Evolutionary conservation across 495 filamentous ascomycete genomes (phyloP).

Genomic region (Aspergillus avenaceus): DNA sequence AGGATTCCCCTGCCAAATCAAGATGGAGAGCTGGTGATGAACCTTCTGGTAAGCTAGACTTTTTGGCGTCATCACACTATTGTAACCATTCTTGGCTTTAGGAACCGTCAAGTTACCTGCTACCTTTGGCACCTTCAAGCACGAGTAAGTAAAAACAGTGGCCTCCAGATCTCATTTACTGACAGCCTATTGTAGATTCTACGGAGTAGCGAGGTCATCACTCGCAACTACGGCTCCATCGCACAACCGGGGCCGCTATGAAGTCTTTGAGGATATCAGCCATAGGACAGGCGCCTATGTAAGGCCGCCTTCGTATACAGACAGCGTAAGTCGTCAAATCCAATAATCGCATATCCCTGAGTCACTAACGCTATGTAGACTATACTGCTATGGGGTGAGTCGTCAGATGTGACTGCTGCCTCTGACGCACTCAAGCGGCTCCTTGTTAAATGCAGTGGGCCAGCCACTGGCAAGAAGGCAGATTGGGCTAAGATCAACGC

Average conservation of each 20-base stretch:
- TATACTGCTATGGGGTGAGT: slow-evolving; percentile 22
- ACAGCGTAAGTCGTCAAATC: slow-evolving; percentile 8
- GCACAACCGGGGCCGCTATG: slow-evolving; percentile 5
- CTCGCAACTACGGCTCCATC: not conserved
- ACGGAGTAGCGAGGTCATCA: slow-evolving; percentile 9
- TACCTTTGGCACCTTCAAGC: slow-evolving; percentile 17
- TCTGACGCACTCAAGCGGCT: slow-evolving; percentile 18
- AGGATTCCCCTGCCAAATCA: slow-evolving; percentile 20
- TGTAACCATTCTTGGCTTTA: not conserved
- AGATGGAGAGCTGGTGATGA: slow-evolving; percentile 17
- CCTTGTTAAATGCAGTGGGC: slow-evolving; percentile 17
- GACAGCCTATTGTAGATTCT: too few species aligned
- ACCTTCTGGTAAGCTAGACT: slow-evolving; percentile 12
- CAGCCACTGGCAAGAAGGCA: slow-evolving; percentile 9
- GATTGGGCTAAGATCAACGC: slow-evolving; percentile 18
- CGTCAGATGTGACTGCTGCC: slow-evolving; percentile 19
- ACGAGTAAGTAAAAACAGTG: slow-evolving; percentile 17
- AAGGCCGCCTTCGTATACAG: slow-evolving; percentile 15
- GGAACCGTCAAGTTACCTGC: slow-evolving; percentile 12
- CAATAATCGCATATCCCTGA: not conserved
- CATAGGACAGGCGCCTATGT: slow-evolving; percentile 22
- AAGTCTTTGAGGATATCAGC: slow-evolving; percentile 22
- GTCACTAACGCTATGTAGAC: slow-evolving; percentile 7
- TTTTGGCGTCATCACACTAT: not conserved
- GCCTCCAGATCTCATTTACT: too few species aligned